Evolutionary conservation across 257 asterid species (phyloP), one percentile per base, ranked within the genome.

Genomic region (Solanum boliviense): DNA sequence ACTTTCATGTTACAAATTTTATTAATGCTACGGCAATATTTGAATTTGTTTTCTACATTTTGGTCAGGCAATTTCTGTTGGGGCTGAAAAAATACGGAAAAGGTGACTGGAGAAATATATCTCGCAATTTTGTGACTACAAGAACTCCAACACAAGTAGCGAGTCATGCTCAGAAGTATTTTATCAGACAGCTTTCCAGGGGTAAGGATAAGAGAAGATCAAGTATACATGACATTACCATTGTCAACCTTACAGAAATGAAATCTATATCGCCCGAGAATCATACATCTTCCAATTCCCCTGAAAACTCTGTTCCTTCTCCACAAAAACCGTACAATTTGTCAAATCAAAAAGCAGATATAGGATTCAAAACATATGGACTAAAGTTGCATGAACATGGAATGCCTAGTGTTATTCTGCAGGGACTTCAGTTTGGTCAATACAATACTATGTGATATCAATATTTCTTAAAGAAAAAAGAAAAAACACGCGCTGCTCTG

Each of bases 111-210:
- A 87, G 99, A 76, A 96, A 93, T 70, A 96, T 96, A 5, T 94
- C 99, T 3, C 94, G 96, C 31, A 94, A 95, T 86, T 95, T 94
- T 39, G 99, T 95, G 90, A 94, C 95, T 16, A 90, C 97, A 9
- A 91, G 99, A 88, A 95, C 99, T 8, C 98, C 98, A 23, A 96
- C 98, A 13, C 99, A 96, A 87, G 99, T 96, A 0, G 99, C 99
- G 1, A 96, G 99, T 62, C 99, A 96, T 85, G 99, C 99, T 65
- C 98, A 96, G 89, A 96, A 96, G 92, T 96, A 95, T 78, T 97
- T 95, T 52, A 97, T 94, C 88, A 87, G 99, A 85, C 99, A 97
- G 90, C 93, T 93, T n/a, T 93, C 98, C 1, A 95, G 96, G 0
- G 98, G 98, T 72, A 97, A 97, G 68, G 99, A 97, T 76, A 97